Evolutionary conservation across 1,139 yeast genomes (phyloP), one percentile per base, ranked within the genome.

Genomic region (Scheffersomyces titani): DNA sequence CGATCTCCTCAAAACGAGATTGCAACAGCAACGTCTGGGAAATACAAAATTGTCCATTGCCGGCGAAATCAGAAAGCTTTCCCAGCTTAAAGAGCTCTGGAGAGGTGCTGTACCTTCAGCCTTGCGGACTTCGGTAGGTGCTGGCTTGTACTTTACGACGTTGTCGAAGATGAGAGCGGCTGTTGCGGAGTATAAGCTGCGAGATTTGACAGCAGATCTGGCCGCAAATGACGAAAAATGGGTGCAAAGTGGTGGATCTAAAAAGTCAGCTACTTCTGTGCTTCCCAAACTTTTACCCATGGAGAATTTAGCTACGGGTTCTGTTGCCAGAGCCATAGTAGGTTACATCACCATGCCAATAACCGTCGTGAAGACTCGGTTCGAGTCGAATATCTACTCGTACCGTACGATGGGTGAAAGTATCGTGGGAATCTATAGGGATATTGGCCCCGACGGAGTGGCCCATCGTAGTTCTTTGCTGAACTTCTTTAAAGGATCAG

Each of bases 261-360:
- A 46, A 22, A 20, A 22, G 9, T 61, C 67, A 16, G 54, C 61
- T 49, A 68, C 77, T 9, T 71, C 77, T 58, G 70, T 77, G 11
- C 76, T 94, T 55, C 98, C 98, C 1, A 86, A 84, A 67, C 77
- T 94, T 49, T 79, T 90, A 3, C 87, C 87, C 63, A 66, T 78
- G 52, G 93, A 88, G 59, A 94, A 94, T 68, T 74, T 93, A 56
- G 59, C 84, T 4, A 81, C 93, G 0, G 99, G 99, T 3, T 91
- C 91, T 51, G 66, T 87, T 1, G 89, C 96, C 0, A 78, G 99
- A 56, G 93, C 94, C 0, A 61, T 84, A 1, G 97, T 92, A 5
- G 99, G 99, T 0, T 82, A 89, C 61, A 61, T 90, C 20, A 92
- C 97, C n/a, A 94, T 94, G 99, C 99, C 99, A 0, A 84, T 94